Base-by-base conservation (phyloP, 345 rosid species). In the Pistacia integerrima region DNA sequence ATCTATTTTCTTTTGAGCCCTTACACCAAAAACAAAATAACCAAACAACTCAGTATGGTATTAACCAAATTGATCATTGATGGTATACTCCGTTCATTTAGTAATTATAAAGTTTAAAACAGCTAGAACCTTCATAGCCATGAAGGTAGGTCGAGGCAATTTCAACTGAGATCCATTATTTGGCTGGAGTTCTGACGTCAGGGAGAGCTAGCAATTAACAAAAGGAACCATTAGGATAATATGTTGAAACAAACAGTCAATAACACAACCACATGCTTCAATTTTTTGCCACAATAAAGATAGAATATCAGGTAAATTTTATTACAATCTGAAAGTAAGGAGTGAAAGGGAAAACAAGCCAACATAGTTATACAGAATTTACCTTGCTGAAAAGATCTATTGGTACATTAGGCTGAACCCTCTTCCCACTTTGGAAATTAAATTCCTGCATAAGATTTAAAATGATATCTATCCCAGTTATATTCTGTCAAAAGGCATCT, bases 1-100 rank as follows among this genome's bases (percentile, higher is more conserved):
- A 69, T 91, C 90, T 90, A 73, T 93, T 96, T 88, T 96, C 99
- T 88, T 96, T 96, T 83, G 90, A 85, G 85, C 89, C 93, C 99
- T 96, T 84, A 60, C 76, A 82, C 78, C 82, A 84, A 78, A 73
- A 82, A 41, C 6, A 6, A 52, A 74, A 33, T 25, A 83, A 81
- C 64, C 64, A 74, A 82, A 77, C 61, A 84, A 77, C 63, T 85
- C 75, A 84, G 67, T 59, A 70, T 58, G 62, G 57, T 66, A 70
- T 51, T 49, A 67, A 78, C 65, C 18, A 54, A 48, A 74, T 52
- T 44, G 66, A 66, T n/a, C 64, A 73, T 25, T 22, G 22, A 74
- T 38, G 4, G 36, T 16, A 25, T 8, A 48, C 18, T 41, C 9
- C 3, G 4, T 74, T 12, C 70, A 67, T 41, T 65, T 20, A 38